Conservation (phyloP, 345 rosid species). For the Gossypium raimondii region DNA sequence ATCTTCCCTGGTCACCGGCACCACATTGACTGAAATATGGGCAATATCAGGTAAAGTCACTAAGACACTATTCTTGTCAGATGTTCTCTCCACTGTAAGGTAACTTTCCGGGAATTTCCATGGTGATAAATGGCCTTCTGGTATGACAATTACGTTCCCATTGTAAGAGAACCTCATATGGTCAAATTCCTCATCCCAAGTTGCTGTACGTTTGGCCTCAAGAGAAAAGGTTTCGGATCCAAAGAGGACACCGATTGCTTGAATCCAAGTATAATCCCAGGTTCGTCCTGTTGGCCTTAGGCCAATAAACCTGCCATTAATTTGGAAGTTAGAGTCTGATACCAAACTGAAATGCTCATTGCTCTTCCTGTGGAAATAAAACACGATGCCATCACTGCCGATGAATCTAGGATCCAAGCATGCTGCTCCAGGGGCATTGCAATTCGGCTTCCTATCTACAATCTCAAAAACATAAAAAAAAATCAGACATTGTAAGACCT, state of each 20-base stretch:
- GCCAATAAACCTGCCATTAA: too few relatives aligned
- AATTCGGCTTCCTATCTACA: constrained; percentile 24
- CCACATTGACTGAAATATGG: constrained; percentile 53
- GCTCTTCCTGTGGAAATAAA: constrained; percentile 59
- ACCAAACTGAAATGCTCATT: constrained; percentile 33
- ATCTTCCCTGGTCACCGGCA: constrained; percentile 69
- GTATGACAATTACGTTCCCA: constrained; percentile 40
- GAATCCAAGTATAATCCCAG: too few relatives aligned
- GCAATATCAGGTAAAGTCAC: constrained; percentile 40
- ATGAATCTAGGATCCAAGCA: constrained; percentile 55
- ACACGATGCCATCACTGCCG: constrained; percentile 50
- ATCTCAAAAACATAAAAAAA: not conserved
- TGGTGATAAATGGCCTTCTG: constrained; percentile 43
- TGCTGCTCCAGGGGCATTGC: constrained; percentile 49
- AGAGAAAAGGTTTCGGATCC: constrained; percentile 43
- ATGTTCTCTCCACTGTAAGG: constrained; percentile 51
- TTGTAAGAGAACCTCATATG: constrained; percentile 50
- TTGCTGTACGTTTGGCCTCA: constrained; percentile 36
- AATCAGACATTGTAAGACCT: too few relatives aligned
- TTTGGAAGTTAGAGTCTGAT: too few relatives aligned
- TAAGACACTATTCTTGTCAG: constrained; percentile 44
- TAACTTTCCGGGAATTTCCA: constrained; percentile 44
- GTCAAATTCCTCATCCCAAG: constrained; percentile 50
- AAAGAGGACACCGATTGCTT: constrained; percentile 29
- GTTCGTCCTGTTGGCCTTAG: too few relatives aligned